These are phyloP conservation scores for Neopestalotiopsis sp. DNA, from an alignment of 2,329 filamentous ascomycete species.

Conservation along the genomic window DNA sequence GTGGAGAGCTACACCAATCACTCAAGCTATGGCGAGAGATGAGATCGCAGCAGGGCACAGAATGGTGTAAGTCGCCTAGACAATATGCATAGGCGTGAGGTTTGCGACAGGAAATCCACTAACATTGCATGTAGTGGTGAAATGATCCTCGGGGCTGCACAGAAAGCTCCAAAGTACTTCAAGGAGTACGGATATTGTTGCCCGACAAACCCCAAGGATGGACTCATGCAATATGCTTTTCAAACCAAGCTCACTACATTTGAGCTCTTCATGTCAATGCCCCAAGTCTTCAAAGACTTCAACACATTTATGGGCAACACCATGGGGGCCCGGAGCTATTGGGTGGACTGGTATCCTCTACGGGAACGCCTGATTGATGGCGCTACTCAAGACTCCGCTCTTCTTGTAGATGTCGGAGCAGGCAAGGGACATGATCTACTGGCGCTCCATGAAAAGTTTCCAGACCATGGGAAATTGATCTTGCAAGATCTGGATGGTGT, in stretches of 20 bases:
- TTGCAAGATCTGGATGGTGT: slow-evolving; percentile 37
- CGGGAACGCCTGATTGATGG: slow-evolving; percentile 33
- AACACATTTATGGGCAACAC: slow-evolving; percentile 36
- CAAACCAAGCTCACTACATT: slow-evolving; percentile 31
- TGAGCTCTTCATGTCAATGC: slow-evolving; percentile 28
- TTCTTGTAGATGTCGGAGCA: slow-evolving; percentile 52
- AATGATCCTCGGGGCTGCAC: background rate
- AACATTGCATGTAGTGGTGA: background rate
- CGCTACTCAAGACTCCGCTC: slow-evolving; percentile 13
- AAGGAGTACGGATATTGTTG: slow-evolving; percentile 31
- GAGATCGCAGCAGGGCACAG: slow-evolving; percentile 33
- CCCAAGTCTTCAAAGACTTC: slow-evolving; percentile 30
- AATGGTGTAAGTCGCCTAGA: slow-evolving; percentile 28
- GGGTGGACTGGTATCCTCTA: slow-evolving; percentile 36
- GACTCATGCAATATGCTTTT: slow-evolving; percentile 35
- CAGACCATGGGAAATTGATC: slow-evolving; percentile 34
- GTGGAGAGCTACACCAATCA: slow-evolving; percentile 32
- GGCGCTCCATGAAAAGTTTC: background rate
- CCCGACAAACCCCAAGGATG: slow-evolving; percentile 30
- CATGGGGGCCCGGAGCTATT: slow-evolving; percentile 32
- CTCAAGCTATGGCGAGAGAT: slow-evolving; percentile 32
- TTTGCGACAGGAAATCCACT: background rate
- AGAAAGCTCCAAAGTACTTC: slow-evolving; percentile 25
- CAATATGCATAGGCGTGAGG: background rate
- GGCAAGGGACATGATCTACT: slow-evolving; percentile 46